Base-by-base conservation (phyloP, 768 basidiomycete species). In the Peribolospora baueri region DNA sequence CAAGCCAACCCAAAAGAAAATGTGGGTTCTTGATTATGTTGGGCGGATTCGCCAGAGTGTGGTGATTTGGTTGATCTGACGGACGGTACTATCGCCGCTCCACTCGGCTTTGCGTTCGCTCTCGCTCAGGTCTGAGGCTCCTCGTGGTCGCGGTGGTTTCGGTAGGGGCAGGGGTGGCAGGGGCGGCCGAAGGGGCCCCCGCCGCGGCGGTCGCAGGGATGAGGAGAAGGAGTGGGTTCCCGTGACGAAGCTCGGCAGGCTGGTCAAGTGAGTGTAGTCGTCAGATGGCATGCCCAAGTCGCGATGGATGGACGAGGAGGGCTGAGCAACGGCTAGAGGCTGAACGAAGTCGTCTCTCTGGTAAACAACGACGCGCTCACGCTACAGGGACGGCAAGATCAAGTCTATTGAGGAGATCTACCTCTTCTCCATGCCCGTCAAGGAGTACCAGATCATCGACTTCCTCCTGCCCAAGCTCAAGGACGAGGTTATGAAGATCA, bases 331-430 rank as follows among this genome's bases (percentile, higher is more conserved):
- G 25, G 25, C 25, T 25, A 1, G 25, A 25, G 25, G 25, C 25
- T 25, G 25, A 25, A 25, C 25, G 25, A 25, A 25, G 25, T 25
- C 25, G 25, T 25, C 25, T 25, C 25, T 25, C 25, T 25, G 25
- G 25, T 25, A 25, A 25, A 25, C 25, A 25, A 25, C 25, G 25
- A 25, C 25, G 25, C 25, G 25, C 25, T 25, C 25, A 25, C 25
- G 25, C 25, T 25, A 25, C 25, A 25, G 25, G 73, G 93, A 97
- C 65, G 91, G 91, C 63, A 97, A 97, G 74, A 95, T 98, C 75
- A 95, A 91, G 73, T 93, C 88, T 50, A 90, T 98, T 78, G 93
- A 98, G 69, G 93, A 98, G 69, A 95, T 97, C 71, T 98, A 97
- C 73, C 88, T 98, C 67, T 98, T 97, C 80, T 98, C 93, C 38